phyloP scores from a whole-genome alignment of 2,329 filamentous ascomycete genomes.

The Neurospora sp. region DNA sequence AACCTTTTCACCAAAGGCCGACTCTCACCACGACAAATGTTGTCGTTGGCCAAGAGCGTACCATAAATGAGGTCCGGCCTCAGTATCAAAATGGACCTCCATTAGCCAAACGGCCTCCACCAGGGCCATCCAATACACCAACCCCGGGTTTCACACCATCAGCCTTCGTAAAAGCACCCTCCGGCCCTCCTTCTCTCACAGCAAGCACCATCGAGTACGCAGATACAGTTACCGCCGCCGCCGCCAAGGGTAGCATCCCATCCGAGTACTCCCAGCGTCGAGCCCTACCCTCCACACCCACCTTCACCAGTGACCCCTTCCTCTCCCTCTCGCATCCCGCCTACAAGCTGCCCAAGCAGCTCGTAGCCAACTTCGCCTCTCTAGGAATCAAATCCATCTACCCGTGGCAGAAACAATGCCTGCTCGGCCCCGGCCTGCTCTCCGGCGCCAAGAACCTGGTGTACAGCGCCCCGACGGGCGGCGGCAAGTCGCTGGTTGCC shows the following conservation, averaged over 20 bases:
- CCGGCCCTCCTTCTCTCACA: slow-evolving; percentile 13
- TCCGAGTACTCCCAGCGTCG: slow-evolving; percentile 51
- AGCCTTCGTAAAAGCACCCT: slow-evolving; percentile 4
- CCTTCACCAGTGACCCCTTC: slow-evolving; percentile 39
- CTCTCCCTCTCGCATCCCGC: slow-evolving; percentile 52
- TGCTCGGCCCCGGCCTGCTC: slow-evolving; percentile 57
- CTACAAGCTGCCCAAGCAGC: slow-evolving; percentile 50
- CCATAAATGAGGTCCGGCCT: slow-evolving; percentile 6
- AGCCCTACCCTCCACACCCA: slow-evolving; percentile 43
- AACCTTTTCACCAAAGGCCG: slow-evolving; percentile 4
- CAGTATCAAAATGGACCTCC: not conserved
- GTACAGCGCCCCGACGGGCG: slow-evolving; percentile 72
- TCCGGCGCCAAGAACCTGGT: slow-evolving; percentile 59
- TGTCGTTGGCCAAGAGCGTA: slow-evolving; percentile 19
- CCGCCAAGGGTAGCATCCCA: slow-evolving; percentile 4
- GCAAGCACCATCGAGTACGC: slow-evolving; percentile 16
- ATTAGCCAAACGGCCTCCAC: not conserved
- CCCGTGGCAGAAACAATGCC: slow-evolving; percentile 69
- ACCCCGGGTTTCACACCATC: slow-evolving; percentile 1
- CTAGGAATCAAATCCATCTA: slow-evolving; percentile 67
- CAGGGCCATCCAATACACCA: not conserved
- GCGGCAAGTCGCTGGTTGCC: slow-evolving; percentile 68
- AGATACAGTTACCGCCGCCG: not conserved
- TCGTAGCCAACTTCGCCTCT: slow-evolving; percentile 55
- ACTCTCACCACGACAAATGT: slow-evolving; percentile 1